Evolutionary conservation across 2,329 filamentous ascomycete genomes (phyloP).

Genomic region (Orbilia quercus): DNA sequence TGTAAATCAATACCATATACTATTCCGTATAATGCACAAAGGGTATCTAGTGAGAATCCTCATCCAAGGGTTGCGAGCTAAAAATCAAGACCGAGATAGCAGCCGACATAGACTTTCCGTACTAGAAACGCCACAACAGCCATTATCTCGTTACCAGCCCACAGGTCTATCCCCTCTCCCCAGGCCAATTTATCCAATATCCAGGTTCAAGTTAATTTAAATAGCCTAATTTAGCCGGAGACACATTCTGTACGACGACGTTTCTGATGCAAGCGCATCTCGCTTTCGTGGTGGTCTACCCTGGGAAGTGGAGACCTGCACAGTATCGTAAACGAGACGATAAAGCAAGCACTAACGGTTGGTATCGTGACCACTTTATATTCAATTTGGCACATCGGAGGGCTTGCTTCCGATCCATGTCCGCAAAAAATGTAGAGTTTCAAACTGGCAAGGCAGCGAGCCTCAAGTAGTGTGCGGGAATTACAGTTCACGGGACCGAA

Average conservation of each 20-base stretch:
- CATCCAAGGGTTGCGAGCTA: too few relatives aligned
- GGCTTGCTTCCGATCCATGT: slow-evolving; percentile 28
- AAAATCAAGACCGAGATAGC: too few relatives aligned
- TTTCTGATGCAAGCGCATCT: slow-evolving; percentile 34
- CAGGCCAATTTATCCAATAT: slow-evolving; percentile 47
- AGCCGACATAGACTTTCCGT: too few relatives aligned
- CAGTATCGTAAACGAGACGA: background rate
- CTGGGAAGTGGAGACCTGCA: slow-evolving; percentile 6
- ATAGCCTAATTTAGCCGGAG: slow-evolving; percentile 39
- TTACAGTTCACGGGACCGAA: slow-evolving; percentile 11
- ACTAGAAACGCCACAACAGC: slow-evolving; percentile 10
- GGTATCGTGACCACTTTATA: slow-evolving; percentile 5
- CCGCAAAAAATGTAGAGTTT: too few relatives aligned
- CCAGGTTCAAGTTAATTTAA: slow-evolving; percentile 27
- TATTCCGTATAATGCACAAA: too few relatives aligned
- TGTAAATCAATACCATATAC: too few relatives aligned
- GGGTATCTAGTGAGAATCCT: too few relatives aligned
- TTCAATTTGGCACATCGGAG: slow-evolving; percentile 22
- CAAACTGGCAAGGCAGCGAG: slow-evolving; percentile 1
- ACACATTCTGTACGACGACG: slow-evolving; percentile 29
- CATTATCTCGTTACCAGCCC: slow-evolving; percentile 14
- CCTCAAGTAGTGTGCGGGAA: slow-evolving; percentile 22
- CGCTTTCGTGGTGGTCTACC: slow-evolving; percentile 11
- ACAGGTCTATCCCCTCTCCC: slow-evolving; percentile 20
- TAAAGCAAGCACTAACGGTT: background rate